A percentile compares a stretch with the other conserved stretches of the same genome.
phyloP scores from a whole-genome alignment of 1,139 yeast species.

The Sugiyamaella neomexicana region DNA sequence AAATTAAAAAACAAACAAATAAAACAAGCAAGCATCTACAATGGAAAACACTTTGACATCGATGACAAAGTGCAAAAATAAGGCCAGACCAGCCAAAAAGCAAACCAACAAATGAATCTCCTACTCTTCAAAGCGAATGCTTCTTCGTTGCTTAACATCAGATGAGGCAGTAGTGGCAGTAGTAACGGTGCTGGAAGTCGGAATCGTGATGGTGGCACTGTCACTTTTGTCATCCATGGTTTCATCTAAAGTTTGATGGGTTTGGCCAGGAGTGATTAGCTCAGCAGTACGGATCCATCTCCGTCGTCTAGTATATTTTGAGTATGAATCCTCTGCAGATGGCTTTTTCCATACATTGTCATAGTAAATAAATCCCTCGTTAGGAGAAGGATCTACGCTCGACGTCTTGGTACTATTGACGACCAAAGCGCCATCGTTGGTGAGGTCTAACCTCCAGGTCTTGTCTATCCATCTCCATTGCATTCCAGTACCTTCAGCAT shows the following conservation, averaged over 20 bases:
- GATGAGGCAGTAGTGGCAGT: neutral
- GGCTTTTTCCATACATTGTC: conserved; percentile 97
- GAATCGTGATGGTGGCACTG: neutral
- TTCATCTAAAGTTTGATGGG: conserved; percentile 9
- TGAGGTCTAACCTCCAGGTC: conserved; percentile 85
- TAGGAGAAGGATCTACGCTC: conserved; percentile 70
- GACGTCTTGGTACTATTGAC: conserved; percentile 62
- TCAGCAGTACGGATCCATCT: conserved; percentile 97
- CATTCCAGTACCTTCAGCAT: conserved; percentile 65
- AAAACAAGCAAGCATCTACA: neutral
- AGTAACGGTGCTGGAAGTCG: conserved; percentile 7
- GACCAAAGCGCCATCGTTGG: conserved; percentile 83
- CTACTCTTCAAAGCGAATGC: conserved; percentile 38
- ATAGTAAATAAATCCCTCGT: conserved; percentile 84
- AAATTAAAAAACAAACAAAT: neutral
- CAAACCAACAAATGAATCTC: neutral
- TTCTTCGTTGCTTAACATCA: conserved; percentile 34
- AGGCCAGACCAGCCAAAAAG: too few species aligned
- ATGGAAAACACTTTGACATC: neutral
- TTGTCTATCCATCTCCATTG: conserved; percentile 94
- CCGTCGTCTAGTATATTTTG: conserved; percentile 90
- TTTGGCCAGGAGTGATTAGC: conserved; percentile 46
- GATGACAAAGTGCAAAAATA: neutral
- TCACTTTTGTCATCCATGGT: neutral
- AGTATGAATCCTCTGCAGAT: conserved; percentile 79